Evolutionary conservation across 2,329 filamentous ascomycete genomes (phyloP), one percentile per base, ranked within the genome.

Genomic region (Aspergillus sp.): DNA sequence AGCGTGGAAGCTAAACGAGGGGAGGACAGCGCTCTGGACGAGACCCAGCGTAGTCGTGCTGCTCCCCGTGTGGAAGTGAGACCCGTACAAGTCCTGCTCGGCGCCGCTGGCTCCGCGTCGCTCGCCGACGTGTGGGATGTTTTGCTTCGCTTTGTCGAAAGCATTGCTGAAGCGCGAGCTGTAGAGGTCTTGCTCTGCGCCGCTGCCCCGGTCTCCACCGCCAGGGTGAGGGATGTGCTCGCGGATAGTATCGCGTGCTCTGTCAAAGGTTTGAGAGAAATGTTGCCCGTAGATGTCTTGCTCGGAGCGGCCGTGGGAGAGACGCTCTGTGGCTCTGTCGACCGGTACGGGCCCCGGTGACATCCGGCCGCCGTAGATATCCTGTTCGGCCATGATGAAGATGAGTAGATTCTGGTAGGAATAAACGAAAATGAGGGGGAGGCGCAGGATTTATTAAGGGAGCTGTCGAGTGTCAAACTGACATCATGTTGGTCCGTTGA

Each of bases 1-100:
- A 0, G 83, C 79, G 64, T 87, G 84, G 0, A 87, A 74, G 0
- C 79, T 78, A 43, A 87, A 75, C 0, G 84, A 86, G 0, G 85
- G 85, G 3, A 85, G 75, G 3, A 87, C 71, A 3, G 83, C 83
- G 19, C 83, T 80, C 65, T 80, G 81, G 23, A 87, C 67, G 52
- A 87, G 82, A 9, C 84, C 84, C 7, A 86, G 61, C 52, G 22
- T 68, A 30, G 58, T 66, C 55, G 17, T 53, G 43, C 43, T 23
- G 38, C 38, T 48, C 22, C 19, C 51, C 22, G 50, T 48, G 55
- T 43, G 23, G 41, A 53, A 48, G 45, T 61, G 54, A 6, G 41
- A 43, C 15, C 31, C 54, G 31, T 50, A 57, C n/a, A 50, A 47
- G n/a, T 57, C 54, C 46, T 50, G 54, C 54, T 57, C 55, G 11